Conservation (phyloP, 2,329 filamentous ascomycete genomes). For the Trichocomaceae sp. region DNA sequence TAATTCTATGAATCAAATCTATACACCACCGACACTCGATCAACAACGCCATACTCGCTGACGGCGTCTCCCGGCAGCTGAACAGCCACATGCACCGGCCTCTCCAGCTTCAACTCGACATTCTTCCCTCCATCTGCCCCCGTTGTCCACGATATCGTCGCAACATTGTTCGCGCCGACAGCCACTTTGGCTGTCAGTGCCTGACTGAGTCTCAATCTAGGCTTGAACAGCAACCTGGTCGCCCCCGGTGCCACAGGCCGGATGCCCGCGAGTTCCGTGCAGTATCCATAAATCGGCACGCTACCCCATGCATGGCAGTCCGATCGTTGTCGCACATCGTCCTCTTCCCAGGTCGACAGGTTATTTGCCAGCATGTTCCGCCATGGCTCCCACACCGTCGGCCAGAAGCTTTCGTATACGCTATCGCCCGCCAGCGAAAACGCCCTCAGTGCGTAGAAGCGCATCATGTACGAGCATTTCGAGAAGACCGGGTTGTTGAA, state of each 20-base stretch:
- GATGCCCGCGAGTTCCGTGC: constrained; percentile 26
- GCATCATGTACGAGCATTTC: constrained; percentile 35
- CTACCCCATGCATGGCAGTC: constrained; percentile 43
- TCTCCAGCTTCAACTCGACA: background rate
- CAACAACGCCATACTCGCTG: too few species aligned
- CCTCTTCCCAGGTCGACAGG: constrained; percentile 39
- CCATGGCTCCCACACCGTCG: constrained; percentile 31
- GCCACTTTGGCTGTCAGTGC: background rate
- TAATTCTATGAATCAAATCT: constrained; percentile 3
- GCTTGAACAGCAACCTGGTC: background rate
- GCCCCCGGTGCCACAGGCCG: background rate
- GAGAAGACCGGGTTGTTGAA: constrained; percentile 26
- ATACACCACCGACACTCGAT: too few species aligned
- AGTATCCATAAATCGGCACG: constrained; percentile 39
- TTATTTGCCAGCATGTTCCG: constrained; percentile 33
- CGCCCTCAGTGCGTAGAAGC: constrained; percentile 37
- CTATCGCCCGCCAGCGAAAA: constrained; percentile 28
- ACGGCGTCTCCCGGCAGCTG: too few species aligned
- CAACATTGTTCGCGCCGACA: background rate
- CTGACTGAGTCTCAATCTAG: constrained; percentile 1
- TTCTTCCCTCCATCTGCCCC: too few species aligned
- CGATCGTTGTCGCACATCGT: constrained; percentile 37
- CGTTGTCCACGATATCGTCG: too few species aligned
- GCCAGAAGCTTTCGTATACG: constrained; percentile 31
- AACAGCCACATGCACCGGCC: too few species aligned